phyloP scores from a whole-genome alignment of 495 filamentous ascomycete species.

The Podospora fimiseda region DNA sequence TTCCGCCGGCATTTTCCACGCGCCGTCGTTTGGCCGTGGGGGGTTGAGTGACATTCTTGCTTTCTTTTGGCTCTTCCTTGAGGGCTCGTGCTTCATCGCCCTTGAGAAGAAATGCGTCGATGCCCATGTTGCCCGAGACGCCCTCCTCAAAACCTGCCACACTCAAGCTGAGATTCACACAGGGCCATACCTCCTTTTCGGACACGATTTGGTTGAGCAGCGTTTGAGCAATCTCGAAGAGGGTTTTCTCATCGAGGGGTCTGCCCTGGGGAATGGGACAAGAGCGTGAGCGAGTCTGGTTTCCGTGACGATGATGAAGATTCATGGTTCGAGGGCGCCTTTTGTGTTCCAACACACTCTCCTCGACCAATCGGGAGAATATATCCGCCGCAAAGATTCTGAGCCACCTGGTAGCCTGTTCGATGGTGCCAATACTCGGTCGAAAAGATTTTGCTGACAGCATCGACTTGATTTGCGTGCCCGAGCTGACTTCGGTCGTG shows the following conservation, averaged over 20 bases:
- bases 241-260: conserved; percentile 59
- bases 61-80: conserved; percentile 20
- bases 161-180: conserved; percentile 72
- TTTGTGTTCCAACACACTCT: conserved; percentile 84
- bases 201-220: conserved; percentile 69
- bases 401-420: conserved; percentile 82
- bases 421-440: conserved; percentile 70
- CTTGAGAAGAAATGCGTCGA: conserved; percentile 74
- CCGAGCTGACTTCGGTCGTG: conserved; percentile 77
- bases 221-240: conserved; percentile 71
- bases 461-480: conserved; percentile 96
- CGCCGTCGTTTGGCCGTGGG: conserved; percentile 49
- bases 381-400: conserved; percentile 92
- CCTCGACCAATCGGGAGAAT: conserved; percentile 80
- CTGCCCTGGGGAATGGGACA: conserved; percentile 71
- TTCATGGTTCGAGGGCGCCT: conserved; percentile 79
- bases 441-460: conserved; percentile 95
- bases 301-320: conserved; percentile 67
- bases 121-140: conserved; percentile 73
- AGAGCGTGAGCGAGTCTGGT: conserved; percentile 65
- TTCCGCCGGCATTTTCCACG: conserved; percentile 41
- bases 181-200: conserved; percentile 82
- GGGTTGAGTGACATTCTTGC: conserved; percentile 6
- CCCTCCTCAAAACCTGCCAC: conserved; percentile 90
- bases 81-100: conserved; percentile 62